These are phyloP conservation scores for Saccharum officinarum DNA, from an alignment of 176 grass and related monocot genomes.

Conservation along the genomic window DNA sequence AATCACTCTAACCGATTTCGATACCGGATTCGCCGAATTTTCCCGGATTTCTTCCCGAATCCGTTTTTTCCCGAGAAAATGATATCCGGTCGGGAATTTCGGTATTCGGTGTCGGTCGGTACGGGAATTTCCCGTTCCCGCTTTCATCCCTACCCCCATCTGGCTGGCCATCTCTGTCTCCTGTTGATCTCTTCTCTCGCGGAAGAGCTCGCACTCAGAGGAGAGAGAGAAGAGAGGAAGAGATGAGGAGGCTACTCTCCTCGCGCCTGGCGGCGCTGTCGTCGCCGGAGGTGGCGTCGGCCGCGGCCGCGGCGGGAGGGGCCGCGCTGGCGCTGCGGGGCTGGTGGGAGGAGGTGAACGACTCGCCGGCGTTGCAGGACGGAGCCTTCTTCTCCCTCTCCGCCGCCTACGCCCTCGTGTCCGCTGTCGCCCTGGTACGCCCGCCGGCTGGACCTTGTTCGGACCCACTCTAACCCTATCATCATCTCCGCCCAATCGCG, in stretches of 20 bases:
- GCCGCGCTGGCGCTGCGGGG: slow-evolving; percentile 28
- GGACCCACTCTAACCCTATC: not conserved
- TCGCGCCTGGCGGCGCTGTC: not conserved
- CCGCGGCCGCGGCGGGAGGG: not conserved
- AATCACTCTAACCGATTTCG: no score
- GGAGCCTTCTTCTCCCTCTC: slow-evolving; percentile 74
- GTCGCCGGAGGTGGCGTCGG: slow-evolving; percentile 3
- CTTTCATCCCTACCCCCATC: no score
- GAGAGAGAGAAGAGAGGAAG: not conserved
- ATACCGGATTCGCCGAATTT: no score
- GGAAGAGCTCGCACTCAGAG: slow-evolving; percentile 15
- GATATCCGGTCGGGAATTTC: no score
- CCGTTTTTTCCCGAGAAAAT: no score
- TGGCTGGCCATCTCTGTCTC: not conserved
- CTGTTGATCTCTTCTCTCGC: slow-evolving; percentile 12
- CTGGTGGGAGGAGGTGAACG: slow-evolving; percentile 80
- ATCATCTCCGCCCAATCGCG: not conserved
- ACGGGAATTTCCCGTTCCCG: no score
- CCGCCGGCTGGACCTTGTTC: not conserved
- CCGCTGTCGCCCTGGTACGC: slow-evolving; percentile 70
- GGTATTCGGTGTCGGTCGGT: no score
- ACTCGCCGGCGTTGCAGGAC: slow-evolving; percentile 71
- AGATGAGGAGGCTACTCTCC: slow-evolving; percentile 36
- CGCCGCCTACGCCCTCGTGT: slow-evolving; percentile 75
- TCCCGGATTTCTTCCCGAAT: no score